phyloP scores from a whole-genome alignment of 2,329 filamentous ascomycete species.

The Neonectria ditissima region DNA sequence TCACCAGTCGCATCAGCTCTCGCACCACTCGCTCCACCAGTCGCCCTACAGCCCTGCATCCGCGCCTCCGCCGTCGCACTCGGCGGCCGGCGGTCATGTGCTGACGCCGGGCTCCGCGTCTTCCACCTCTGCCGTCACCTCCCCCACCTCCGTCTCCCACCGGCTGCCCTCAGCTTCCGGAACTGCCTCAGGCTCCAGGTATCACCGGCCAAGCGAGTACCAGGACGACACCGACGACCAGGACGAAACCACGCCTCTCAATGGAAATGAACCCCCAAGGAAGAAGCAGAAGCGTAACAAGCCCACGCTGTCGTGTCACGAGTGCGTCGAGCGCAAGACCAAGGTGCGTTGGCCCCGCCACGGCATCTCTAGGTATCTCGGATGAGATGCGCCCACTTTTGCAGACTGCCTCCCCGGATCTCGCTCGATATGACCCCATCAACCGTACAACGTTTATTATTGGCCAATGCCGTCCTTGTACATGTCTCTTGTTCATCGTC shows the following conservation, averaged over 20 bases:
- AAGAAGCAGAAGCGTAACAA: constrained; percentile 90
- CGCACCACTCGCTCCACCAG: constrained; percentile 35
- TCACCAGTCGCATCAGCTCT: constrained; percentile 27
- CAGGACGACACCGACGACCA: constrained; percentile 36
- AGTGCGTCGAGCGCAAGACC: constrained; percentile 86
- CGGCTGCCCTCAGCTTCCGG: constrained; percentile 39
- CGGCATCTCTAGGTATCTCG: constrained; percentile 25
- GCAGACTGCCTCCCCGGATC: constrained; percentile 29
- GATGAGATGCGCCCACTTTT: constrained; percentile 34
- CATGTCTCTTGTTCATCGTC: constrained; percentile 1
- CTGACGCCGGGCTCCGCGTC: constrained; percentile 46
- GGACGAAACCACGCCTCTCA: constrained; percentile 36
- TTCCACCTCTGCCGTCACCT: constrained; percentile 40
- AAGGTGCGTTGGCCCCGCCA: constrained; percentile 65
- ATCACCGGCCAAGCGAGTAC: constrained; percentile 34
- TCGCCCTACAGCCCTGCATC: constrained; percentile 37
- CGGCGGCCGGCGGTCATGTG: constrained; percentile 33
- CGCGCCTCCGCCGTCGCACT: constrained; percentile 28
- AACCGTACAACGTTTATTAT: constrained; percentile 10
- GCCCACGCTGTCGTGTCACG: constrained; percentile 81
- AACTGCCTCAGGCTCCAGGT: constrained; percentile 30
- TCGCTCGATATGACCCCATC: constrained; percentile 17
- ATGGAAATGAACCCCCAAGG: constrained; percentile 57
- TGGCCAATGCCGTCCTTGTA: constrained; percentile 16
- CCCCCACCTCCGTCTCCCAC: constrained; percentile 43